phyloP scores from a whole-genome alignment of 192 early-diverging fungal species.

The Allomyces macrogynus region DNA sequence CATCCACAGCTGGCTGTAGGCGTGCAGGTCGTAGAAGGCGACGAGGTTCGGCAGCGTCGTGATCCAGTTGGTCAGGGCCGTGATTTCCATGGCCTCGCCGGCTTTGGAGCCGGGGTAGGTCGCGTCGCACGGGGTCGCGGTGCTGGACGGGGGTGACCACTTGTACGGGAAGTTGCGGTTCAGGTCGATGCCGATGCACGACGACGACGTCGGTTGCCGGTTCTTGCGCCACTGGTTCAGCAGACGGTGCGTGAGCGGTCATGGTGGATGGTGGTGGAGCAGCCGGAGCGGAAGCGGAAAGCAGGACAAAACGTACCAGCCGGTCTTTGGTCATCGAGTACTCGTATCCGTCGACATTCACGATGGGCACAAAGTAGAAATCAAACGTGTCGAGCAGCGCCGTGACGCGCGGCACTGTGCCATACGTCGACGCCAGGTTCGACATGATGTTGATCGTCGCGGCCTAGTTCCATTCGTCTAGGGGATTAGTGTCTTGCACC shows the following conservation, averaged over 20 bases:
- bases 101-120: constrained; percentile 16
- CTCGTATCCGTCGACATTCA: constrained; percentile 24
- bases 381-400: constrained; percentile 17
- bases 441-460: neutral
- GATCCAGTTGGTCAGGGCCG: constrained; percentile 19
- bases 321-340: constrained; percentile 10
- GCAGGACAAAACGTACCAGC: no score
- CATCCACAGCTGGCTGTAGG: constrained; percentile 31
- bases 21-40: constrained; percentile 18
- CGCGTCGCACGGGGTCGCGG: constrained; percentile 18
- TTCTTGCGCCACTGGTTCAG: constrained; percentile 24
- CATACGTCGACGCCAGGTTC: neutral
- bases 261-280: neutral
- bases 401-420: neutral
- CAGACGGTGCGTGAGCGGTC: neutral
- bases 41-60: constrained; percentile 10
- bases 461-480: neutral
- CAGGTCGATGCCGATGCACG: constrained; percentile 12
- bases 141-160: constrained; percentile 10
- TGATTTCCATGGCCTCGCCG: constrained; percentile 15
- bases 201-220: constrained; percentile 15
- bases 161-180: constrained; percentile 15
- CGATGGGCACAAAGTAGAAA: constrained; percentile 17
- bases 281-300: no score
- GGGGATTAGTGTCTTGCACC: no score